Evolutionary conservation across 495 filamentous ascomycete species (phyloP), one percentile per base, ranked within the genome.

Genomic region (Physcia stellaris): DNA sequence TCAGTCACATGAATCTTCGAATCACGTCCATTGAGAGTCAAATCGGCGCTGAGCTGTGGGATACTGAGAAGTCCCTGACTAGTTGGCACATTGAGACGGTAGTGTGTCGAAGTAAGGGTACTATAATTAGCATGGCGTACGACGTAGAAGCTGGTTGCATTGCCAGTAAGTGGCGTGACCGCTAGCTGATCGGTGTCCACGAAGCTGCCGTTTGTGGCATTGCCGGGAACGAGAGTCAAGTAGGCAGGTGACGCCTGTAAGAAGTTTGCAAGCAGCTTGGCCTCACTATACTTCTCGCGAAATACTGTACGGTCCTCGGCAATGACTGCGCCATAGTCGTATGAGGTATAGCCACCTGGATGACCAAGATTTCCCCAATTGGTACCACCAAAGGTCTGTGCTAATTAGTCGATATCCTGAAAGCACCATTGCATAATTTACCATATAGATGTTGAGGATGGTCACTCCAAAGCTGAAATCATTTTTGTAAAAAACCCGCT

Each of bases 401-500:
- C 19, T 40, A 4, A n/a, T n/a, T n/a, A n/a, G n/a, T n/a, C n/a
- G n/a, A n/a, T n/a, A 17, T 23, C 10, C 6, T n/a, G 12, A 1
- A 32, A 20, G 17, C 1, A 2, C 12, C 16, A 4, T 37, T n/a
- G 4, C 12, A 12, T 24, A 39, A 37, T 58, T 38, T 50, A 73
- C 74, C 80, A 85, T 86, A 52, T 85, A 83, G 13, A 80, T 49
- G 32, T 75, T 78, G 37, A 82, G 58, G 21, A 81, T 67, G 1
- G 63, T 63, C 23, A 70, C 64, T 22, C 70, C 75, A 32, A 75
- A 72, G 24, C 71, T 73, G 36, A 77, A 75, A 50, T 77, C 66
- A 47, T 88, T 85, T 67, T 86, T 87, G 53, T 86, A 84, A 47
- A 84, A 80, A 4, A 88, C 78, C 22, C 82, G 59, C 44, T 83